These are phyloP conservation scores for Xylaria hypoxylon DNA, from an alignment of 2,329 filamentous ascomycete species.

Conservation along the genomic window DNA sequence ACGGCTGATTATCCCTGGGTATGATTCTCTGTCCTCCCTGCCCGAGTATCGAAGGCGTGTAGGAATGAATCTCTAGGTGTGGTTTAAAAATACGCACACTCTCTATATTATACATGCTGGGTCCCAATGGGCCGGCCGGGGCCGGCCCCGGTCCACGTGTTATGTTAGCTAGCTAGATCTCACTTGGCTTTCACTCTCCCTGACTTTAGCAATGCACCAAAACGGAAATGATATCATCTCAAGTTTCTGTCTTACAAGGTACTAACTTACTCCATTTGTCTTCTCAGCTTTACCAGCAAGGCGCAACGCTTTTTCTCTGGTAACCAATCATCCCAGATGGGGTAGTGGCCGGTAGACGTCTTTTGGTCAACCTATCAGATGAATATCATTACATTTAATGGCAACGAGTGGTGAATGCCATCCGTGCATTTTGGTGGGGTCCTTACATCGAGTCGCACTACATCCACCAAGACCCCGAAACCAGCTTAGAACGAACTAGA, in stretches of 20 bases:
- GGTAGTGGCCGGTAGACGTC: not conserved
- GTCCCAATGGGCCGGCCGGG: not conserved
- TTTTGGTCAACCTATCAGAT: not conserved
- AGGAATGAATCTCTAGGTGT: not conserved
- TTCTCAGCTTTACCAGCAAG: constrained; percentile 1
- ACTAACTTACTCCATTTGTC: not conserved
- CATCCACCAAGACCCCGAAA: not conserved
- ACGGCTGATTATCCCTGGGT: not conserved
- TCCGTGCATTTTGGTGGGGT: not conserved
- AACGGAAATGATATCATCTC: not conserved
- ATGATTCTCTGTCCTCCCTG: not conserved
- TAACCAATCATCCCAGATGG: not conserved
- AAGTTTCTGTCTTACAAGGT: constrained; percentile 2
- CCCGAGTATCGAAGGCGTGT: not conserved
- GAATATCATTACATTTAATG: not conserved
- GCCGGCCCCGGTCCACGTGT: not conserved
- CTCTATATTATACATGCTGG: not conserved
- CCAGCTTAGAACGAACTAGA: too few species aligned
- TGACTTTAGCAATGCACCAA: not conserved
- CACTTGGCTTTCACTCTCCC: not conserved
- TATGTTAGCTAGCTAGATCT: not conserved
- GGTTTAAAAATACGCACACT: not conserved
- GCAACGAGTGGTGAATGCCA: not conserved
- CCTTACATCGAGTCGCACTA: not conserved
- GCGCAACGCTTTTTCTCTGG: not conserved